Evolutionary conservation across 352 stramenopile genomes (phyloP).

Genomic region (Globisporangium splendens): DNA sequence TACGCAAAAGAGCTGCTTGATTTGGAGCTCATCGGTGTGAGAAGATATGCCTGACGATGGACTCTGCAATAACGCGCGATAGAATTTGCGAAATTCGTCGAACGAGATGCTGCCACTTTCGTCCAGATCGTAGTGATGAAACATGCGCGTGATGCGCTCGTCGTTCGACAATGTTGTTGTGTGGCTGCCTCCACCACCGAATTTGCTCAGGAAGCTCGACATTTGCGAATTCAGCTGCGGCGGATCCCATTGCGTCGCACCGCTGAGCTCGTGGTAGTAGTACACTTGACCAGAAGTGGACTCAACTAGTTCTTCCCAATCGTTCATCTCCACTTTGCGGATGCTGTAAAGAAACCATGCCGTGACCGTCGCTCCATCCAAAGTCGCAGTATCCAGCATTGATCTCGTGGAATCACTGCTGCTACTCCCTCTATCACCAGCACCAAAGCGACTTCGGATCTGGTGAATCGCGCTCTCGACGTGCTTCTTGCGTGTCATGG

Average conservation of each 20-base stretch:
- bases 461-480: slow-evolving; percentile 24
- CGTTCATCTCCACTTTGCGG: slow-evolving; percentile 40
- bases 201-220: slow-evolving; percentile 42
- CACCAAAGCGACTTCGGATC: slow-evolving; percentile 24
- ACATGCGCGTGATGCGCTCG: slow-evolving; percentile 61
- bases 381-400: neutral
- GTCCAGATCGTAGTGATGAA: slow-evolving; percentile 66
- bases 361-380: slow-evolving; percentile 27
- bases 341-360: slow-evolving; percentile 40
- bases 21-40: slow-evolving; percentile 16
- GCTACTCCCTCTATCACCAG: neutral
- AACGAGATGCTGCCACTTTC: slow-evolving; percentile 59
- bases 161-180: slow-evolving; percentile 25
- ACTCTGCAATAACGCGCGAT: slow-evolving; percentile 43
- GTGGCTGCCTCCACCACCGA: slow-evolving; percentile 14
- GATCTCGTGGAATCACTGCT: neutral
- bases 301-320: slow-evolving; percentile 58
- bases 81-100: slow-evolving; percentile 54
- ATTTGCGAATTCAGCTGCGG: slow-evolving; percentile 53
- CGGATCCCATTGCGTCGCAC: slow-evolving; percentile 63
- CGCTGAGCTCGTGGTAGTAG: slow-evolving; percentile 60
- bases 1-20: slow-evolving; percentile 50
- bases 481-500: slow-evolving; percentile 27
- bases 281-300: slow-evolving; percentile 34
- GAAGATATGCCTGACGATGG: slow-evolving; percentile 1